Base-by-base conservation (phyloP, 1,284 basidiomycete species). In the Psilocybe mexicana region DNA sequence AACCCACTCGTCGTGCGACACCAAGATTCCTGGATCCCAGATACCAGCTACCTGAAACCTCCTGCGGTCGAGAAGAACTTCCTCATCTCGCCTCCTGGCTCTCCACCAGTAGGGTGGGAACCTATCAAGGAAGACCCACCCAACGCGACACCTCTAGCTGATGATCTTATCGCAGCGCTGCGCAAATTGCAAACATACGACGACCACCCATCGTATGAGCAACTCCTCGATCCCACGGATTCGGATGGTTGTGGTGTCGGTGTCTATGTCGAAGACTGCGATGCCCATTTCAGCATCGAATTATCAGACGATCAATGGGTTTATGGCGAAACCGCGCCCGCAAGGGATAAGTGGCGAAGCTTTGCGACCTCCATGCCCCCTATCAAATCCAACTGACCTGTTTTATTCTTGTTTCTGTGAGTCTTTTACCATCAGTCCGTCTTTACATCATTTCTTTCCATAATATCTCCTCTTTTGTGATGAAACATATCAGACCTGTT, bases 71-170 rank as follows among this genome's bases (percentile, higher is more conserved):
- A 94, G 66, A 93, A 93, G 76, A 98, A 99, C 76, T 98, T 98
- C 75, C 82, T 99, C 53, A 96, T 99, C 65, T 98, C 95, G 0
- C 96, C 96, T 0, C 97, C 97, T 1, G 97, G 96, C n/a, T 96
- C 93, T 0, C 96, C 97, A 0, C 96, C 96, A 0, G 88, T 97
- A 1, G 96, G 96, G 1, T 99, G 96, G 96, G 94, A 97, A 69
- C 94, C 86, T 30, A 85, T 95, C 60, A 77, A 79, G 44, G 97
- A 99, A 75, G 95, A 96, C 23, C 93, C 94, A 5, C 96, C 97
- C 0, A 99, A 99, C 70, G 72, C 79, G 5, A 77, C 85, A 3
- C 91, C 96, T 3, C 83, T 98, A 35, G 96, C 96, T 0, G 87
- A 93, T 25, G 96, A 99, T 70, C 83, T 99, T 63, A 92, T 94